Evolutionary conservation across 768 basidiomycete genomes (phyloP), one percentile per base, ranked within the genome.

Genomic region (Dioszegia crocea): DNA sequence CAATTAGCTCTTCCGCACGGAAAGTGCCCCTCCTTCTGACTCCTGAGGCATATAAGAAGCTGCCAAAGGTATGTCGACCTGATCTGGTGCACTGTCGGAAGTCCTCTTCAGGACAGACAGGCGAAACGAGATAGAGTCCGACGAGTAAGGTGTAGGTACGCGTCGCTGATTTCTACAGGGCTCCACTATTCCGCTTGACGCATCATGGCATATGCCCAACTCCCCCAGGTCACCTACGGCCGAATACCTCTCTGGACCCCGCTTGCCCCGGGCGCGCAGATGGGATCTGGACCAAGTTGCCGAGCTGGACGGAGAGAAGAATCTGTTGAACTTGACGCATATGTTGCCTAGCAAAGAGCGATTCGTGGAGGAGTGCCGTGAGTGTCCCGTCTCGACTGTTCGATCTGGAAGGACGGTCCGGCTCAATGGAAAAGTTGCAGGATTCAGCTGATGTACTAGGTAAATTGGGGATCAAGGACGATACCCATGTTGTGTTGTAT

Each of bases 131-230:
- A n/a, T n/a, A n/a, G n/a, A n/a, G n/a, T n/a, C n/a, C n/a, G n/a
- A n/a, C n/a, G n/a, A n/a, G n/a, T n/a, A n/a, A 33, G 33, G 33
- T 6, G 14, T 33, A 33, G 33, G 33, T 33, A 14, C 33, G 17
- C 9, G 26, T 45, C n/a, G 11, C 30, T 31, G 21, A 53, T 14
- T 10, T 21, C 1, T 6, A 19, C 36, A 71, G 69, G 17, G 56
- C 16, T 62, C 64, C 5, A 67, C 65, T 11, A 21, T 76, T 87
- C 64, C 80, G 86, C 56, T 80, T 31, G 94, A 98, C 70, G 85
- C 86, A 23, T 86, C 84, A 49, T 97, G 93, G 94, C 87, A 89
- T 76, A 96, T 97, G 94, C 94, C 93, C 50, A 88, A 86, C 75
- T 83, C 86, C 31, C 80, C 85, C 1, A 84, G 92, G 56, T 84